Percentiles rank a stretch among this genome's conserved stretches.
Evolutionary conservation across 148 eudicot genomes (phyloP).

Genomic region (Cornus controversa): DNA sequence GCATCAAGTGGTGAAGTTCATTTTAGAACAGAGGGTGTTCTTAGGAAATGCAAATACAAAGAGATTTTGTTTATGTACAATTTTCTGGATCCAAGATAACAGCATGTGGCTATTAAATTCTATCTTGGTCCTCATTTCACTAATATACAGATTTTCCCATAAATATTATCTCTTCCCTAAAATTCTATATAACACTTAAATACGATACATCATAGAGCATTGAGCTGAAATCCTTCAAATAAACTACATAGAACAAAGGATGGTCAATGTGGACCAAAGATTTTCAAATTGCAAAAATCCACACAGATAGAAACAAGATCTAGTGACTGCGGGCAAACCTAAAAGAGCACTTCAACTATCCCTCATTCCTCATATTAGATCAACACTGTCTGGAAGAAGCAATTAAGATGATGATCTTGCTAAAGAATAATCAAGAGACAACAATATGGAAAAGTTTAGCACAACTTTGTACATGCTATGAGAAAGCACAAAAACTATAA

Average conservation of each 20-base stretch:
- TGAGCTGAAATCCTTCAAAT: background rate
- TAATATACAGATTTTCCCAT: background rate
- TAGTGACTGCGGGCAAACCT: background rate
- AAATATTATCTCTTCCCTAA: too few species aligned
- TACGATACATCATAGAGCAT: background rate
- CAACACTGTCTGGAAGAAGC: background rate
- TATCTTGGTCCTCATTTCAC: background rate
- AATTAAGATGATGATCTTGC: background rate
- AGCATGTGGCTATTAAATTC: constrained; percentile 2
- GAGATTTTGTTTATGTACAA: background rate
- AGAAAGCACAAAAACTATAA: background rate
- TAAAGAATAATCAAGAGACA: background rate
- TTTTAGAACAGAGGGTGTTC: background rate
- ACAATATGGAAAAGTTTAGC: background rate
- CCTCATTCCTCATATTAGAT: background rate
- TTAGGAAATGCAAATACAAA: background rate
- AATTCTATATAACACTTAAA: background rate
- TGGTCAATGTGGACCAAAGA: background rate
- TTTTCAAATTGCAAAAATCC: background rate
- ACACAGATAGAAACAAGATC: background rate
- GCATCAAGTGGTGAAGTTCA: background rate
- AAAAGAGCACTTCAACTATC: background rate
- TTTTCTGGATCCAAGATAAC: background rate
- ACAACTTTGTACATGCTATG: background rate
- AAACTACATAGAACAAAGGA: background rate